phyloP scores from a whole-genome alignment of 257 asterid species.

The Solanum virginianum region DNA sequence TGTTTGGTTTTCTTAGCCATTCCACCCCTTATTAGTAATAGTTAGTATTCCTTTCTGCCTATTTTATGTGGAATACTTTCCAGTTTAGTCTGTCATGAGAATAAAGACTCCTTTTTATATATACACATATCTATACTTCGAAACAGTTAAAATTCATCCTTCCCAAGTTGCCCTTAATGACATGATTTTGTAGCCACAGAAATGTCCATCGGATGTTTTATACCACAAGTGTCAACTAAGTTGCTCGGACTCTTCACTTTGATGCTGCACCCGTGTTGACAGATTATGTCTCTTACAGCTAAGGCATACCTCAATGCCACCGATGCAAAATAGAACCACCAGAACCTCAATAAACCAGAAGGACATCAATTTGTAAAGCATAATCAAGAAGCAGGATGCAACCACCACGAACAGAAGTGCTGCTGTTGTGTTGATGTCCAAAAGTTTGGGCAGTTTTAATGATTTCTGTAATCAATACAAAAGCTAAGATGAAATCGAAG shows the following conservation, averaged over 20 bases:
- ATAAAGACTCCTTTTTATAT: not conserved
- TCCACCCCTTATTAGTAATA: not conserved
- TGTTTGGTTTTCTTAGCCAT: not conserved
- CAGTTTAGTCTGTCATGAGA: not conserved
- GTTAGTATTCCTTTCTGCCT: not conserved
- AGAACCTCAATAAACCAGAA: conserved; percentile 73
- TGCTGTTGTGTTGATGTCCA: conserved; percentile 64
- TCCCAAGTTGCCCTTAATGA: not conserved
- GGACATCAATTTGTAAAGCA: conserved; percentile 95
- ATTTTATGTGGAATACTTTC: not conserved
- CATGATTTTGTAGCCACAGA: not conserved
- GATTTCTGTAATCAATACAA: too few species aligned
- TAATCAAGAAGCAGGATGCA: conserved; percentile 82
- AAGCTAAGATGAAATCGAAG: too few species aligned
- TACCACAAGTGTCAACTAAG: not conserved
- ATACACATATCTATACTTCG: not conserved
- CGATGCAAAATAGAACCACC: conserved; percentile 86
- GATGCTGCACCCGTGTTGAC: too few species aligned
- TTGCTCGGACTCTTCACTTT: too few species aligned
- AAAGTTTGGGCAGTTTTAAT: too few species aligned
- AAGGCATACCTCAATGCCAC: conserved; percentile 78
- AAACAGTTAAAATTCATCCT: not conserved
- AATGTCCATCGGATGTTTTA: not conserved
- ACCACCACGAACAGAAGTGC: conserved; percentile 70
- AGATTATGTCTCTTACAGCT: not conserved